Base-by-base conservation (phyloP, 306 rosid species). In the Cicer judaicum region DNA sequence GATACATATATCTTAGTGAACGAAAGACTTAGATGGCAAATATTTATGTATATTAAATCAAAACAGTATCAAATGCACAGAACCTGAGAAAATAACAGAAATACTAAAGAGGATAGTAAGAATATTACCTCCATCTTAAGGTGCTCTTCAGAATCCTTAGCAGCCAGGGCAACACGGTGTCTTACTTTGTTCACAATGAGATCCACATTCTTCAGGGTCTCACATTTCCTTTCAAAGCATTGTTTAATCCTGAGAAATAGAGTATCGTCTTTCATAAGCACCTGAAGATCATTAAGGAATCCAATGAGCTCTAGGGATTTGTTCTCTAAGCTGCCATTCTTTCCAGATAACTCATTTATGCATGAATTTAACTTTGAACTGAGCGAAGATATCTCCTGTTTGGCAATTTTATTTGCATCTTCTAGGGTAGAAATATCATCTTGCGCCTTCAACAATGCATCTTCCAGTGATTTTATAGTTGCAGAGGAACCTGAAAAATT, bases 341-440 rank as follows among this genome's bases (percentile, higher is more conserved):
- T 85, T 78, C 93, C 87, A 64, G 92, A 81, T 76, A 89, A 85
- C 83, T 92, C 96, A 8, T 87, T 93, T 83, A 84, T 70, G 85
- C 83, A 74, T 48, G 95, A 81, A 79, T 79, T 87, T 80, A 94
- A 85, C 89, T 92, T 90, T 64, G 86, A 87, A 78, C 76, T 81
- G 34, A 92, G 91, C 15, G 73, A 80, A 40, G 82, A 82, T 71
- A 92, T 87, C 84, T 92, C 96, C 68, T 85, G 83, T 70, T 91
- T 86, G 10, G 93, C 92, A 81, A 53, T 82, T 79, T 79, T 81
- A 81, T 88, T 89, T 80, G 78, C 89, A 38, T 74, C 80, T 79
- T 86, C 85, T 57, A 95, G 87, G 39, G 41, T 70, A 69, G 88
- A 89, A 77, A 95, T 61, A 70, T 83, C 80, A 73, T 81, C 68